Evolutionary conservation across 768 basidiomycete genomes (phyloP).

Genomic region (Tulasnella sp.): DNA sequence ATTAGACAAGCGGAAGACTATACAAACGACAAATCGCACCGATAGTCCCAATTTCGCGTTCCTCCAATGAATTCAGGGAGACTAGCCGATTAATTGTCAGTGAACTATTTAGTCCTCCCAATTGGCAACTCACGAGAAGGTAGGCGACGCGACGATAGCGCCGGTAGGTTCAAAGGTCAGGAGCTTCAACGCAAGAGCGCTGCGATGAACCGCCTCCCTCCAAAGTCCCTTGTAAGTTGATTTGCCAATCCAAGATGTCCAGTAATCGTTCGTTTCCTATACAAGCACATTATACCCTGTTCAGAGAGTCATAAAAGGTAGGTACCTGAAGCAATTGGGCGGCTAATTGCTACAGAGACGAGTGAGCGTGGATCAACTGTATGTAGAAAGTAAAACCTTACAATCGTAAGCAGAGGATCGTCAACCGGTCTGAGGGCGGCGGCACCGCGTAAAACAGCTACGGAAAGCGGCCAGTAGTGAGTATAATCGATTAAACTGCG

Average conservation of each 20-base stretch:
- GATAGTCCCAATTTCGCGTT: conserved; percentile 75
- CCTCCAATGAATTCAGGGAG: conserved; percentile 88
- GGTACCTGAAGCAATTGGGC: not conserved
- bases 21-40: conserved; percentile 27
- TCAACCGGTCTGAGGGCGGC: not conserved
- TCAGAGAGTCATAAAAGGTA: conserved; percentile 12
- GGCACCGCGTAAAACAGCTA: not conserved
- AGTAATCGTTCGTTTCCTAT: conserved; percentile 65
- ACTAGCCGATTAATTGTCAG: not conserved
- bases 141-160: conserved; percentile 91
- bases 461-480: not conserved
- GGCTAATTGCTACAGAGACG: not conserved
- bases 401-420: not conserved
- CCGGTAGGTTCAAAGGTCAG: conserved; percentile 88
- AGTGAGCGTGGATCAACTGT: not conserved
- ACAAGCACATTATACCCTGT: conserved; percentile 16
- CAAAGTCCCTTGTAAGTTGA: conserved; percentile 87
- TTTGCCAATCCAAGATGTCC: conserved; percentile 80
- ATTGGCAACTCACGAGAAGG: conserved; percentile 46
- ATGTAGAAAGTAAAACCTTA: not conserved
- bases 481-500: too few relatives aligned
- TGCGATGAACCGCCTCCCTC: conserved; percentile 90
- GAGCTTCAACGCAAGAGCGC: conserved; percentile 86
- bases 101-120: not conserved
- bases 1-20: not conserved